Conservation (phyloP, 805 yeast species). For the Jamesozyma piceae region DNA sequence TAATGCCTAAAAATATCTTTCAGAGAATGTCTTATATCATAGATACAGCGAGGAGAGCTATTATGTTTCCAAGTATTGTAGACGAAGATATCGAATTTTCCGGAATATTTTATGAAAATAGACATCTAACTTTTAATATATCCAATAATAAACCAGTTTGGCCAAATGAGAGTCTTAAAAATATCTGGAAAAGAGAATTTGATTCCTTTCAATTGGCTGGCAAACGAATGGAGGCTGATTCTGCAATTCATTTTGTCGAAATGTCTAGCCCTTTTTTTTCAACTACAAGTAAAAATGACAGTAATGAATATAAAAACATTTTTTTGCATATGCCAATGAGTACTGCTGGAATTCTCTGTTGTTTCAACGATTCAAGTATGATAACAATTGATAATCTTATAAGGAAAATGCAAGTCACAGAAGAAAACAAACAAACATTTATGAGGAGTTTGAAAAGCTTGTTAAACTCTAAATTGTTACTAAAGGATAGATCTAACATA, state of each 20-base stretch:
- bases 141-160: not conserved
- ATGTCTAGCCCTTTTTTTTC: slow-evolving; percentile 7
- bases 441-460: slow-evolving; percentile 5
- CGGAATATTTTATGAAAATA: not conserved
- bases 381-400: slow-evolving; percentile 2
- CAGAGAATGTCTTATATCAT: not conserved
- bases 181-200: not conserved
- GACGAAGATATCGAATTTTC: not conserved
- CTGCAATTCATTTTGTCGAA: slow-evolving; percentile 8
- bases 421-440: slow-evolving; percentile 2
- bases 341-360: slow-evolving; percentile 13
- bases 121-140: not conserved
- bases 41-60: not conserved
- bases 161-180: not conserved
- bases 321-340: slow-evolving; percentile 5
- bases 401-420: slow-evolving; percentile 2
- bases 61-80: not conserved
- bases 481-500: not conserved
- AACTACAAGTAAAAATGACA: not conserved
- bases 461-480: not conserved
- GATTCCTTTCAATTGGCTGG: not conserved
- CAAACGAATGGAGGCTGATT: not conserved
- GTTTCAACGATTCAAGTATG: slow-evolving; percentile 10
- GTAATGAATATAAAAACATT: not conserved
- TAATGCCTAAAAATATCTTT: not conserved